Percentiles rank a stretch among this genome's conserved stretches.
Evolutionary conservation across 1,284 basidiomycete species (phyloP).

Genomic region (Marasmius oreades): DNA sequence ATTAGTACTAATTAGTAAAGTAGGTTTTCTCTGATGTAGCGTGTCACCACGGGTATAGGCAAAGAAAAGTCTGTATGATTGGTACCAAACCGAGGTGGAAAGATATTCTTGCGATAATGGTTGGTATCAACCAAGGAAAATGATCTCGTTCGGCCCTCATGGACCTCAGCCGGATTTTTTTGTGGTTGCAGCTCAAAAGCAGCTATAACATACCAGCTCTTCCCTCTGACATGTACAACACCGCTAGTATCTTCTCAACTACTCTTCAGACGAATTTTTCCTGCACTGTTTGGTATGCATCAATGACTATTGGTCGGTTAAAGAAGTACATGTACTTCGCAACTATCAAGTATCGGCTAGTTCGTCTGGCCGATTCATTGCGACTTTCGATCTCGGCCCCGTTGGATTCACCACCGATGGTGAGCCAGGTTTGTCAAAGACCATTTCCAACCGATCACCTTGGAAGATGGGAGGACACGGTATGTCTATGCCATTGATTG

Average conservation of each 20-base stretch:
- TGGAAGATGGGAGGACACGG: neutral
- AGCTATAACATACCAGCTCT: neutral
- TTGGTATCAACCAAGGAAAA: neutral
- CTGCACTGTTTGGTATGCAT: too few species aligned
- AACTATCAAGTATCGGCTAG: too few species aligned
- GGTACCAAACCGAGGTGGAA: neutral
- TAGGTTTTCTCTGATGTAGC: too few species aligned
- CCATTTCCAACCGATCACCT: neutral
- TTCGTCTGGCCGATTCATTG: neutral
- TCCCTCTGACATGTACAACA: neutral
- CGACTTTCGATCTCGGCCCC: neutral
- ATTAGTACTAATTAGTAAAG: too few species aligned
- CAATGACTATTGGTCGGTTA: too few species aligned
- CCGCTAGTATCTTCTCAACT: too few species aligned
- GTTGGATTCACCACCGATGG: too few species aligned
- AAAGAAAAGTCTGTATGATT: too few species aligned
- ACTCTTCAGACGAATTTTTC: too few species aligned
- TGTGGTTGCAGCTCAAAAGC: neutral
- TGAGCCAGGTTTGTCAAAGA: neutral
- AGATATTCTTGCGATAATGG: neutral
- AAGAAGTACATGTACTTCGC: too few species aligned
- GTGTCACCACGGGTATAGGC: too few species aligned
- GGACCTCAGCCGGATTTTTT: neutral
- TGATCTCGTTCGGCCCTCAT: neutral
- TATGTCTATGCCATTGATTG: neutral